Evolutionary conservation across 345 rosid species (phyloP).

Genomic region (Turnera subulata): DNA sequence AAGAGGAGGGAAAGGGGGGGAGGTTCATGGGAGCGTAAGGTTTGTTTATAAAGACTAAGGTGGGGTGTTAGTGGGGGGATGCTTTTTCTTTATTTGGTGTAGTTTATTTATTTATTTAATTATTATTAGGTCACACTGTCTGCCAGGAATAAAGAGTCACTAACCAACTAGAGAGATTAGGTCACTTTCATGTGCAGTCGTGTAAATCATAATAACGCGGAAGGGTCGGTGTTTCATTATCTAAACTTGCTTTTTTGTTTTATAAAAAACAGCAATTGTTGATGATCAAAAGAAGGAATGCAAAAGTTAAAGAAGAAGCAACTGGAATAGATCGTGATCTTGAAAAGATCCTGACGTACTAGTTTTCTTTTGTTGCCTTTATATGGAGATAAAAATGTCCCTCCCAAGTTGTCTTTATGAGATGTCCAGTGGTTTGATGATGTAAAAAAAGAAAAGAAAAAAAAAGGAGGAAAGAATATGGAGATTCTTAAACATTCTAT

Average conservation of each 20-base stretch:
- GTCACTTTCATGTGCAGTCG: slow-evolving; percentile 8
- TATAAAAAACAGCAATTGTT: neutral
- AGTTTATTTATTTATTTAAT: neutral
- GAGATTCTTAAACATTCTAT: no score
- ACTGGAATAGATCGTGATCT: neutral
- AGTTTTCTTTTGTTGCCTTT: neutral
- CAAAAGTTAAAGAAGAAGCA: neutral
- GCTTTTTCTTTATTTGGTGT: neutral
- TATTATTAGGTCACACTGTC: neutral
- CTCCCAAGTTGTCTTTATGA: no score
- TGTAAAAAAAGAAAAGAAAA: no score
- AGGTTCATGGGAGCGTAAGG: neutral
- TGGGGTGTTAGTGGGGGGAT: slow-evolving; percentile 1
- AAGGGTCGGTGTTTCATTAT: slow-evolving; percentile 1
- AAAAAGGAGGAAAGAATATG: no score
- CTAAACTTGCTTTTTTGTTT: neutral
- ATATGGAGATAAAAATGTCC: no score
- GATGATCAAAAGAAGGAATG: neutral
- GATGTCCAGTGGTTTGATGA: no score
- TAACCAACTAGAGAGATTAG: neutral
- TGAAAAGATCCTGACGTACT: neutral
- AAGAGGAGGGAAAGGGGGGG: slow-evolving; percentile 25
- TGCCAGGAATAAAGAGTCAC: slow-evolving; percentile 7
- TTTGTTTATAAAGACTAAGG: slow-evolving; percentile 21
- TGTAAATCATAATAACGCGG: neutral